Evolutionary conservation across 164 flowering plant genomes (phyloP), one percentile per base, ranked within the genome.

Genomic region (Saururus chinensis): DNA sequence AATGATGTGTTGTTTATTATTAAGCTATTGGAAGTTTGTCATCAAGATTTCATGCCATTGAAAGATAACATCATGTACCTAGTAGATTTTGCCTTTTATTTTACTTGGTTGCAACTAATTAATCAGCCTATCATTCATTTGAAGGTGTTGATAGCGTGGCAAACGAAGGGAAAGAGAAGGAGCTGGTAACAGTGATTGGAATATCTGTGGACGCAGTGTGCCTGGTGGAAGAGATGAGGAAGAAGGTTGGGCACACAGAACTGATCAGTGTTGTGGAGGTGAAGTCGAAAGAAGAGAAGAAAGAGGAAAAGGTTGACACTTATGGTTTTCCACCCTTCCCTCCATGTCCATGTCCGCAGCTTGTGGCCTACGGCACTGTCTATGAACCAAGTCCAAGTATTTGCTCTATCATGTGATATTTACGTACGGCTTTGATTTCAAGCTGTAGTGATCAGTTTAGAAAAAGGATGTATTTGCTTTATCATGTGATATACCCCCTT

Each of bases 91-190:
- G n/a, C 10, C 7, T 8, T 17, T 7, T 22, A 19, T 17, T 53
- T 17, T 53, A 53, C 10, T 8, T 53, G 22, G 17, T 17, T 22
- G 4, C 19, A 13, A 0, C 4, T 16, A 2, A 24, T 0, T 56
- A 56, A 14, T 25, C 8, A 23, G 12, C 9, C 19, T 56, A 17
- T 56, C 23, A 1, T 26, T 7, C 9, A 56, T 53, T 0, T 8
- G 59, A 25, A 63, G 65, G 65, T 14, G 59, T 54, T 12, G 10
- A 6, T 20, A 13, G 24, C 2, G 57, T 53, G 35, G 51, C 26
- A n/a, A 16, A 52, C 17, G 49, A 54, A 41, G 58, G 65, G 26
- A 37, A 51, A 56, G 65, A 63, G 30, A 53, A 37, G 21, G 51
- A 55, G 1, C 51, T 6, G 51, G 25, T 63, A 56, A 48, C 53